Base-by-base conservation (phyloP, 257 asterid genomes). In the Echium plantagineum region DNA sequence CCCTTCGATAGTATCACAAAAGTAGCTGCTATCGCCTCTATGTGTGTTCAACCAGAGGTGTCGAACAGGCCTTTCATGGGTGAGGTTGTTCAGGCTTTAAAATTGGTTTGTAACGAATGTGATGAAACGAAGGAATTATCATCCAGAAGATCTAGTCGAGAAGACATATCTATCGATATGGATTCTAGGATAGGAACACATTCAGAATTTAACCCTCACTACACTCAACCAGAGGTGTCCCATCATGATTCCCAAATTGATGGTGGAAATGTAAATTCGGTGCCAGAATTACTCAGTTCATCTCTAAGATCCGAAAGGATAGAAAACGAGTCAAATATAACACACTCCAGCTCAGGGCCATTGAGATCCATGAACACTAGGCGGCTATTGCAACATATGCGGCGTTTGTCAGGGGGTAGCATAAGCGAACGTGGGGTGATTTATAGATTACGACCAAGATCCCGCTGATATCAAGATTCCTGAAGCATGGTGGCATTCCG, bases 31-130 rank as follows among this genome's bases (percentile, higher is more conserved):
- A 86, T 89, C 47, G 95, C 97, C 28, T 86, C 94, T 0, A 89
- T 86, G 97, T 86, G 97, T 17, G 97, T 89, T 53, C 91, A 89
- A 51, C 96, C 96, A 1, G 96, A 93, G 78, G 97, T 93, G 7
- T 86, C 98, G 0, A 80, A 89, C 74, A 70, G 98, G 51, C 97
- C 97, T 5, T 93, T 80, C 71, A 93, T 93, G 98, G 96, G 98
- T 6, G 98, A 93, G 69, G 97, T 93, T 5, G 91, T 89, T 54
- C 98, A 93, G 68, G 98, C 97, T 15, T 69, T 89, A 60, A 93
- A 86, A 67, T 77, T 93, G 32, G 82, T 93, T 9, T 85, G 84
- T 73, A 81, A 77, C 1, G 86, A 88, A 87, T 76, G 80, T 6
- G 85, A 81, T 4, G 79, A 78, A 55, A 70, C 68, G 12, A 77